These are phyloP conservation scores for Nicotiana rustica DNA, from an alignment of 305 asterid species.

Conservation along the genomic window DNA sequence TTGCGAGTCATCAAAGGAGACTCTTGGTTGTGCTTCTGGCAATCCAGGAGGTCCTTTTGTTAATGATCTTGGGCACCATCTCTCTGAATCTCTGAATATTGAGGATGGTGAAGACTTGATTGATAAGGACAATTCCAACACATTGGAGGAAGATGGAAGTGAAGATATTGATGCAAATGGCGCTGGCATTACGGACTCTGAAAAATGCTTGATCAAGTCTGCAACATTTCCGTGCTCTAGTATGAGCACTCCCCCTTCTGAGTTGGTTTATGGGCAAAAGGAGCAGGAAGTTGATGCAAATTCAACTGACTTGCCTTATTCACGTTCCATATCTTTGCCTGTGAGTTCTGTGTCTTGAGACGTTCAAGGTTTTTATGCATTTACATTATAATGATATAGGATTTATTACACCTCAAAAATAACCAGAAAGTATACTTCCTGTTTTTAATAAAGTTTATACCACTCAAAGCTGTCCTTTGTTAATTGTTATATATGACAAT, in stretches of 20 bases:
- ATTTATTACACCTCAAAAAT: not conserved
- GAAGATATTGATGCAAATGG: conserved; percentile 31
- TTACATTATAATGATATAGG: not conserved
- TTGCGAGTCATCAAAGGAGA: conserved; percentile 37
- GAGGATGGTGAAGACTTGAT: conserved; percentile 37
- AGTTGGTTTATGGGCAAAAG: conserved; percentile 25
- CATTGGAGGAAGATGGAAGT: conserved; percentile 36
- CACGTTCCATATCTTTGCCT: conserved; percentile 35
- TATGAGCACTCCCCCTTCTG: conserved; percentile 36
- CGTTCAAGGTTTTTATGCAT: not conserved
- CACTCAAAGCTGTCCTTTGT: not conserved
- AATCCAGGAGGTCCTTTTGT: conserved; percentile 37
- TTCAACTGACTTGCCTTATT: conserved; percentile 32
- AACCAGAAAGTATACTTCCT: not conserved
- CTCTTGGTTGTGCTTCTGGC: conserved; percentile 33
- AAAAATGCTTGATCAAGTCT: conserved; percentile 39
- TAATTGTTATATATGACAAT: not conserved
- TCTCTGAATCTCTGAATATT: conserved; percentile 38
- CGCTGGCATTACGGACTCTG: conserved; percentile 28
- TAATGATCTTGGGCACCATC: conserved; percentile 40
- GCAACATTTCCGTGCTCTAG: conserved; percentile 36
- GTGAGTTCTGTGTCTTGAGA: conserved; percentile 43
- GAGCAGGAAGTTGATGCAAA: conserved; percentile 31
- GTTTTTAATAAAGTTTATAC: not conserved
- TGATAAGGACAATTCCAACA: conserved; percentile 13